These are phyloP conservation scores for Diplogelasinospora grovesii DNA, from an alignment of 495 filamentous ascomycete species.

Conservation along the genomic window DNA sequence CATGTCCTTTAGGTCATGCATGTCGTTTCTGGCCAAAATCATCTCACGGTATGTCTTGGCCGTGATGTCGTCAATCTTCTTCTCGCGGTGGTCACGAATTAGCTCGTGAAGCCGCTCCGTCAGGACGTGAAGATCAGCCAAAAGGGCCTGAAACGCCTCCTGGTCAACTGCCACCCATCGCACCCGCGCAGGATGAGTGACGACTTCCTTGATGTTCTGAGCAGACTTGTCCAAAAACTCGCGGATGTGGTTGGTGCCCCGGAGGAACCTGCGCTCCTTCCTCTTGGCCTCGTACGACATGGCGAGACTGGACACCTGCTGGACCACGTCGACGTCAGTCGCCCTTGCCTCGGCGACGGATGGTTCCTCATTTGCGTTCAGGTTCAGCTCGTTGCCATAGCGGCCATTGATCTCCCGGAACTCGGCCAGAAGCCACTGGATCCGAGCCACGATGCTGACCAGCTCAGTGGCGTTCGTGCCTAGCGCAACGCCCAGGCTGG, in stretches of 20 bases:
- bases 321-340: constrained; percentile 16
- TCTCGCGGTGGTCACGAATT: constrained; percentile 18
- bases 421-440: constrained; percentile 26
- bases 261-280: constrained; percentile 10
- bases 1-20: constrained; percentile 24
- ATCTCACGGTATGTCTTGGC: constrained; percentile 30
- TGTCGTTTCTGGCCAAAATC: constrained; percentile 22
- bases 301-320: constrained; percentile 21
- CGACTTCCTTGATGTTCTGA: constrained; percentile 22
- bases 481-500: constrained; percentile 15
- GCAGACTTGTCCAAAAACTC: constrained; percentile 19
- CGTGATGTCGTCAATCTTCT: constrained; percentile 26
- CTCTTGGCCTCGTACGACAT: constrained; percentile 25
- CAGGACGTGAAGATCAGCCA: constrained; percentile 23
- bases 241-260: constrained; percentile 22
- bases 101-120: constrained; percentile 29
- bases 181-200: constrained; percentile 24
- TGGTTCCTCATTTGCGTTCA: neutral
- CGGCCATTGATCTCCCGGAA: constrained; percentile 26
- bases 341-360: constrained; percentile 3
- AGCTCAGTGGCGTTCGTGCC: constrained; percentile 24
- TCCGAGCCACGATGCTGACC: constrained; percentile 21
- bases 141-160: constrained; percentile 20
- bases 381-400: constrained; percentile 23
- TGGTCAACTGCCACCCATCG: constrained; percentile 25